Evolutionary conservation across 192 early-diverging fungal genomes (phyloP).

Genomic region (Paraglomus occultum): DNA sequence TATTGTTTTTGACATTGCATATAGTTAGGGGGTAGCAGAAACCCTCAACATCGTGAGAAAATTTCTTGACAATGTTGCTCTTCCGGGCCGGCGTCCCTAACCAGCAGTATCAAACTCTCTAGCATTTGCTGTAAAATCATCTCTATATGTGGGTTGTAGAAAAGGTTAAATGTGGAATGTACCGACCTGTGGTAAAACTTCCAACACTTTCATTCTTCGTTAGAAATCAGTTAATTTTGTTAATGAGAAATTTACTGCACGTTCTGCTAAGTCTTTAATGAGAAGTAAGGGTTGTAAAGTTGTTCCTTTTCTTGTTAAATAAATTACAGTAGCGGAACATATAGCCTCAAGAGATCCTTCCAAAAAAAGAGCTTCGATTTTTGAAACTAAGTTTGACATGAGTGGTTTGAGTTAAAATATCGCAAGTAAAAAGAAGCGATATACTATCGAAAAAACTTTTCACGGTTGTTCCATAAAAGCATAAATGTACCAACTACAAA

Average conservation of each 20-base stretch:
- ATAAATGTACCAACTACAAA: too few relatives aligned
- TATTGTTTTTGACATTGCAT: constrained; percentile 14
- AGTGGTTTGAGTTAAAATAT: constrained; percentile 8
- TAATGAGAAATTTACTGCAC: constrained; percentile 12
- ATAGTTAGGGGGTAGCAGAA: constrained; percentile 23
- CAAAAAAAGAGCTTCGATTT: constrained; percentile 27
- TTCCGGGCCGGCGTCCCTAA: constrained; percentile 6
- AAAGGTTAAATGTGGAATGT: constrained; percentile 4
- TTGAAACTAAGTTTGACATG: constrained; percentile 16
- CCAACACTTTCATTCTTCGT: constrained; percentile 18
- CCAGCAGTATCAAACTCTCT: background rate
- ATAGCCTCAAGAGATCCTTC: constrained; percentile 16
- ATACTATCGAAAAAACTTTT: too few relatives aligned
- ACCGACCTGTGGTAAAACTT: constrained; percentile 17
- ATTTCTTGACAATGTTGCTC: constrained; percentile 23
- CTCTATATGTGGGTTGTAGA: background rate
- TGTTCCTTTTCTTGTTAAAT: constrained; percentile 4
- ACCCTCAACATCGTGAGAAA: constrained; percentile 27
- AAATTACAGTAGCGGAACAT: constrained; percentile 11
- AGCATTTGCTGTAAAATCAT: constrained; percentile 23
- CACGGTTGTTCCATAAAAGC: too few relatives aligned
- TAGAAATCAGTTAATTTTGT: constrained; percentile 20
- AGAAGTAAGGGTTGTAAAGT: background rate
- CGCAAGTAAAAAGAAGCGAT: constrained; percentile 4
- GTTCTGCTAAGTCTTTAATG: constrained; percentile 15